Evolutionary conservation across 805 yeast genomes (phyloP).

Genomic region (Nakazawaea laoshanensis): DNA sequence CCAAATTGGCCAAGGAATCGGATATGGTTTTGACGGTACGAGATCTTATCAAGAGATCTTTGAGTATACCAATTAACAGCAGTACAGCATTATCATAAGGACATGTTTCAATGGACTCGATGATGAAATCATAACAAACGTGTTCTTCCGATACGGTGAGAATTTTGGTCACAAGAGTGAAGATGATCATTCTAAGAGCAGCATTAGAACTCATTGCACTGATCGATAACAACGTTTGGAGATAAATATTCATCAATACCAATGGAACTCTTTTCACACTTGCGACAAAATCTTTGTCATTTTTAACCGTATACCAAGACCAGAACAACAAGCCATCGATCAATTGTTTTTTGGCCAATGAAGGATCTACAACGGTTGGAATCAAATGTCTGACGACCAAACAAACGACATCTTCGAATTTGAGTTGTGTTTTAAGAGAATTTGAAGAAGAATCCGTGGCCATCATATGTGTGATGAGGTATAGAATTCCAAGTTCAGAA

Average conservation of each 20-base stretch:
- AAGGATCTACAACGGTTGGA: constrained; percentile 24
- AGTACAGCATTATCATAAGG: constrained; percentile 57
- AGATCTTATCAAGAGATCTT: constrained; percentile 46
- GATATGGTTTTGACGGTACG: constrained; percentile 12
- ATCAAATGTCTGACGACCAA: constrained; percentile 31
- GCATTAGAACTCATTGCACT: constrained; percentile 27
- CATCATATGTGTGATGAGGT: constrained; percentile 17
- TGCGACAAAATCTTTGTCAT: constrained; percentile 4
- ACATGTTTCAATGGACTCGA: constrained; percentile 57
- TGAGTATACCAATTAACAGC: constrained; percentile 57
- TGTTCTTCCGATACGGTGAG: constrained; percentile 51
- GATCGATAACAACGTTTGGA: constrained; percentile 31
- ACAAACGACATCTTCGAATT: constrained; percentile 25
- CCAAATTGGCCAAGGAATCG: constrained; percentile 9
- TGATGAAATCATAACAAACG: constrained; percentile 48
- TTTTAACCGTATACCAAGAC: constrained; percentile 25
- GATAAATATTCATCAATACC: constrained; percentile 23
- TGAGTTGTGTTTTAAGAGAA: constrained; percentile 11
- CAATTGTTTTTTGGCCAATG: constrained; percentile 9
- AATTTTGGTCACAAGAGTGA: constrained; percentile 57
- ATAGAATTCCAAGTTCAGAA: constrained; percentile 24
- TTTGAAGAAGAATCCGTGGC: constrained; percentile 13
- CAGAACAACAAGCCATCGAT: constrained; percentile 24
- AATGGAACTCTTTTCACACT: constrained; percentile 15
- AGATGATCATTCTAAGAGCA: constrained; percentile 31